Conservation (phyloP, 192 early-diverging fungal genomes). For the Neocallimastix lanati region DNA sequence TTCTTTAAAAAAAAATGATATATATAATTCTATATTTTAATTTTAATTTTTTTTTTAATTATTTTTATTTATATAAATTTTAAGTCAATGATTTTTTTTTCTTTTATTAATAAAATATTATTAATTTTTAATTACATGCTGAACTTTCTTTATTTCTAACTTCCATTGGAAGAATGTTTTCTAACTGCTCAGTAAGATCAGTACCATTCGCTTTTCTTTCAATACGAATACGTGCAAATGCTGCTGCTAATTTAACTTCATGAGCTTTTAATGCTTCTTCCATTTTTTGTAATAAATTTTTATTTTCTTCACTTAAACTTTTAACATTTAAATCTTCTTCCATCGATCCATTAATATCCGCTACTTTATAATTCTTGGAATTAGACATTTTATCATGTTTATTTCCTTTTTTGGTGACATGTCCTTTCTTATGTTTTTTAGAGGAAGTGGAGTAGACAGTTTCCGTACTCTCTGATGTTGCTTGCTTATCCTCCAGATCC, state of each 20-base stretch:
- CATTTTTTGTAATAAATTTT: slow-evolving; percentile 14
- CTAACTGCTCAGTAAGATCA: slow-evolving; percentile 17
- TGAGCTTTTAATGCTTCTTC: slow-evolving; percentile 11
- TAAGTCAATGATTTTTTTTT: no score
- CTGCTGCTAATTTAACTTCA: slow-evolving; percentile 25
- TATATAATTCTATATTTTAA: no score
- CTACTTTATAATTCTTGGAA: neutral
- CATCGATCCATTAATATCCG: neutral
- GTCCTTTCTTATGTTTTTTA: neutral
- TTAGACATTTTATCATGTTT: neutral
- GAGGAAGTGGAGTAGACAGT: neutral
- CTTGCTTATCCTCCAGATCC: no score
- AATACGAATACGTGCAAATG: slow-evolving; percentile 27
- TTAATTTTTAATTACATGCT: slow-evolving; percentile 20
- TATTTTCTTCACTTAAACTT: neutral
- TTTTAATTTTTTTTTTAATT: no score
- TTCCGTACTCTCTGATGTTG: neutral
- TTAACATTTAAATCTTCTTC: neutral
- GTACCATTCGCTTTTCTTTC: slow-evolving; percentile 18
- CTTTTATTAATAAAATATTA: no score
- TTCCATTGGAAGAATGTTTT: slow-evolving; percentile 23
- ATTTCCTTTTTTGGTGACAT: neutral
- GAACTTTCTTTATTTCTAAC: slow-evolving; percentile 24
- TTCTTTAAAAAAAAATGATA: no score
- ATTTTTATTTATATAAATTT: no score